Conservation (phyloP, 129 eudicot genomes). For the Glebionis coronaria region DNA sequence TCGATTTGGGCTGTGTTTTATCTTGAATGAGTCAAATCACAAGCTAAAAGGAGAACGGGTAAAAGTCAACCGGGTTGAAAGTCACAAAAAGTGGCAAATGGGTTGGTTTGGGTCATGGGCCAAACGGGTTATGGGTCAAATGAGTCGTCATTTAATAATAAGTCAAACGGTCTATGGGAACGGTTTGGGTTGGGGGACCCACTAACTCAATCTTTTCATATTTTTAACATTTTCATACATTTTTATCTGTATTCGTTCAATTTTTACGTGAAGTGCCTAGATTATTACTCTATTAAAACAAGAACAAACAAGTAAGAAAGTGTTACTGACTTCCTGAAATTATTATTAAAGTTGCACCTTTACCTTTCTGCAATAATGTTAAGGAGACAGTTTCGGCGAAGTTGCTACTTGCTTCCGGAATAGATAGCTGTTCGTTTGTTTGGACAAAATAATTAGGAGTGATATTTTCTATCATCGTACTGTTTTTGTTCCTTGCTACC, state of each 20-base stretch:
- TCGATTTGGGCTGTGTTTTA: too few relatives aligned
- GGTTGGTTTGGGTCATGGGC: too few relatives aligned
- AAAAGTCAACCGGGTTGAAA: too few relatives aligned
- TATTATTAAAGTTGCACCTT: slow-evolving; percentile 41
- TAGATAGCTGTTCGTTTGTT: slow-evolving; percentile 33
- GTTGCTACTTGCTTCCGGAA: slow-evolving; percentile 67
- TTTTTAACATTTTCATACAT: too few relatives aligned
- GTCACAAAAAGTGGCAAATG: too few relatives aligned
- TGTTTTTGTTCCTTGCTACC: slow-evolving; percentile 38
- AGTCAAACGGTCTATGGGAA: too few relatives aligned
- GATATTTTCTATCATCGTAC: slow-evolving; percentile 24
- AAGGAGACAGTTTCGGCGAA: slow-evolving; percentile 82
- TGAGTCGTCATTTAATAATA: too few relatives aligned
- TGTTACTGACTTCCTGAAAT: background rate
- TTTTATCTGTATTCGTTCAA: too few relatives aligned
- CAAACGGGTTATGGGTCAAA: too few relatives aligned
- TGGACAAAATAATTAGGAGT: slow-evolving; percentile 46
- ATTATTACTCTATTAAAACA: slow-evolving; percentile 12
- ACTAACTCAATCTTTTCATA: background rate
- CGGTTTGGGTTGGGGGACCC: background rate
- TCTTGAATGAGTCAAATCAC: background rate
- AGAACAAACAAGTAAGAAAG: background rate
- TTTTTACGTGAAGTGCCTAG: too few relatives aligned
- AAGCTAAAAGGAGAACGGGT: too few relatives aligned
- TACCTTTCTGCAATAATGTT: slow-evolving; percentile 63